These are phyloP conservation scores for Lodderomyces parapsilosis DNA, from an alignment of 1,139 yeast genomes.

Conservation along the genomic window DNA sequence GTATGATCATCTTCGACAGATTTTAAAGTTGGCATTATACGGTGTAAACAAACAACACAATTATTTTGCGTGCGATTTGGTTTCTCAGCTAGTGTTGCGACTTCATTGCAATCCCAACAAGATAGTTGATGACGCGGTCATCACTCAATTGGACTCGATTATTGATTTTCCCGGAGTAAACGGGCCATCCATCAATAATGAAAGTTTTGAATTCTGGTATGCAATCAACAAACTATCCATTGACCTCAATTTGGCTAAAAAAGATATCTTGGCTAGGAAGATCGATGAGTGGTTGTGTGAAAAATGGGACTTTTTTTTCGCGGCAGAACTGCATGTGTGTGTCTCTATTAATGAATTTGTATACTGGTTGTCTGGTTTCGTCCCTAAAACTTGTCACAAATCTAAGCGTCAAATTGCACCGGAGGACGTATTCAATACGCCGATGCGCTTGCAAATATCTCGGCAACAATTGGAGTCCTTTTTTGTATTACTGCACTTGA, in stretches of 20 bases:
- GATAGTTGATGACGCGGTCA: slow-evolving; percentile 35
- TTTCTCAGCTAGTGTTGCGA: slow-evolving; percentile 16
- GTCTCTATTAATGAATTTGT: background rate
- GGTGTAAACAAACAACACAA: slow-evolving; percentile 30
- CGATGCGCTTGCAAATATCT: background rate
- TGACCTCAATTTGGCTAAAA: slow-evolving; percentile 25
- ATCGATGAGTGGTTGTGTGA: slow-evolving; percentile 49
- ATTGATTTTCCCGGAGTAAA: slow-evolving; percentile 55
- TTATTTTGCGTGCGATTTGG: slow-evolving; percentile 21
- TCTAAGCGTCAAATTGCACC: background rate
- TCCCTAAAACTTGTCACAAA: background rate
- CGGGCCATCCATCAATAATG: slow-evolving; percentile 55
- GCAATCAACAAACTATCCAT: slow-evolving; percentile 36
- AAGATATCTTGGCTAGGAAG: slow-evolving; percentile 18
- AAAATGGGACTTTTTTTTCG: slow-evolving; percentile 32
- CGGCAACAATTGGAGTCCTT: slow-evolving; percentile 1
- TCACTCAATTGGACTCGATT: slow-evolving; percentile 46
- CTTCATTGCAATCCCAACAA: slow-evolving; percentile 15
- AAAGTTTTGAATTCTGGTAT: slow-evolving; percentile 56
- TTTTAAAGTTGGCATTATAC: slow-evolving; percentile 46
- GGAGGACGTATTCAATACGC: background rate
- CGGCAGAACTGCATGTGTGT: background rate
- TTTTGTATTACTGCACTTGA: background rate
- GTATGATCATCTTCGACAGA: slow-evolving; percentile 12
- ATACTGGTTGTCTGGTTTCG: background rate